A percentile compares a stretch with the other conserved stretches of the same genome.
Conservation (phyloP, 768 basidiomycete species). For the Boletus sensibilis region DNA sequence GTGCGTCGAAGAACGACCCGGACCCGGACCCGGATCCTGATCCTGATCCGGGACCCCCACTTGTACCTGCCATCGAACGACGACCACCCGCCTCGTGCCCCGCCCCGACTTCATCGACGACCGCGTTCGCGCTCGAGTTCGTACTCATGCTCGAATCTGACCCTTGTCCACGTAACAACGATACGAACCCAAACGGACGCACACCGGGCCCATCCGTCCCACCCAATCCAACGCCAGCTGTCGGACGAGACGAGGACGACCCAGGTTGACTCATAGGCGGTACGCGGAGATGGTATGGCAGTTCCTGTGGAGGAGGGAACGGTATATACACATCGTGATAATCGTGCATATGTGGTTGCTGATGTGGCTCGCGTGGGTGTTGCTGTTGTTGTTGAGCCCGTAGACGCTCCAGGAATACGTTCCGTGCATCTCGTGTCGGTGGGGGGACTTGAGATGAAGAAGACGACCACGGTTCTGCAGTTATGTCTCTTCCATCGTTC, state of each 20-base stretch:
- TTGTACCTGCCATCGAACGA: conserved; percentile 1
- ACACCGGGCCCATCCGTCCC: conserved; percentile 9
- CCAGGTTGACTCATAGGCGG: conserved; percentile 12
- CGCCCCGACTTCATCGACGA: conserved; percentile 10
- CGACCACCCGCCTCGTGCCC: background rate
- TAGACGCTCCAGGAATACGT: conserved; percentile 12
- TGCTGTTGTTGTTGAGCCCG: conserved; percentile 17
- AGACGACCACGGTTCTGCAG: conserved; percentile 6
- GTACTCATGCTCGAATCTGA: conserved; percentile 18
- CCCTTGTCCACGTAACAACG: conserved; percentile 18
- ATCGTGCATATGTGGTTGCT: conserved; percentile 1
- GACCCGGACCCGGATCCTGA: background rate
- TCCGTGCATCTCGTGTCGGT: conserved; percentile 7
- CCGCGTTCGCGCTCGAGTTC: conserved; percentile 10
- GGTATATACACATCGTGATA: background rate
- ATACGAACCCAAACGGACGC: conserved; percentile 16
- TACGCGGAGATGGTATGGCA: conserved; percentile 7
- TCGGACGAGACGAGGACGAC: conserved; percentile 1
- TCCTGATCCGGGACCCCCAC: background rate
- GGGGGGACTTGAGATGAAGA: background rate
- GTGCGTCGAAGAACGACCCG: conserved; percentile 10
- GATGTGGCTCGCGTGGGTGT: conserved; percentile 4
- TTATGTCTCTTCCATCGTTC: conserved; percentile 14
- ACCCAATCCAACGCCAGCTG: background rate
- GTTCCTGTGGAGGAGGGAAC: background rate